Base-by-base conservation (phyloP, 305 asterid species). In the Fraxinus ornus region DNA sequence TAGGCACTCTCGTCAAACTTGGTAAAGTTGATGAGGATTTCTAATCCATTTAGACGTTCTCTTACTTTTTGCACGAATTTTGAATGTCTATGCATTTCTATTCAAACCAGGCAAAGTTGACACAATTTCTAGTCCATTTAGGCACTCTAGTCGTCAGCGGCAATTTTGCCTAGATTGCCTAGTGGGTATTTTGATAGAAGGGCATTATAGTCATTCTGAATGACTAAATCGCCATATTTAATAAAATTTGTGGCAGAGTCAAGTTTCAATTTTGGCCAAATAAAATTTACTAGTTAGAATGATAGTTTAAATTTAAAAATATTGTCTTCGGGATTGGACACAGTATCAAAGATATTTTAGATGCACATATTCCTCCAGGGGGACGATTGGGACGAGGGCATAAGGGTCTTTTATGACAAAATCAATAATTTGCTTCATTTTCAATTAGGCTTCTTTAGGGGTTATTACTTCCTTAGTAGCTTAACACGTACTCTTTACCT, bases 121-220 rank as follows among this genome's bases (percentile, higher is more conserved):
- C 13, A 12, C 15, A 41, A 10, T 41, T 41, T 41, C 4, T 41
- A 10, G 52, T 10, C 52, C 17, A 2, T 41, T 41, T 41, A 2
- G 3, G 2, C 17, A 9, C 17, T 2, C 13, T 2, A 41, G 52
- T 12, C 4, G 13, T 41, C 17, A 3, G 3, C 1, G 17, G 52
- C 52, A 41, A 41, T 41, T 41, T 41, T 9, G 3, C 52, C 3
- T 0, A 3, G 3, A 2, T 33, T 33, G 36, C 36, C 36, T 33
- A 3, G 36, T 33, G 36, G 52, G 52, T 15, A 39, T 39, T 39
- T 39, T 39, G 49, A 39, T 9, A 2, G 10, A 39, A 39, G 49
- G 12, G 49, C 3, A 9, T 12, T 39, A 91, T 94, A 39, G 15
- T 8, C 49, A 39, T 9, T 8, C 15, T 39, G 49, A 12, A 9